Evolutionary conservation across 345 rosid species (phyloP), one percentile per base, ranked within the genome.

Genomic region (Syzygium grande): DNA sequence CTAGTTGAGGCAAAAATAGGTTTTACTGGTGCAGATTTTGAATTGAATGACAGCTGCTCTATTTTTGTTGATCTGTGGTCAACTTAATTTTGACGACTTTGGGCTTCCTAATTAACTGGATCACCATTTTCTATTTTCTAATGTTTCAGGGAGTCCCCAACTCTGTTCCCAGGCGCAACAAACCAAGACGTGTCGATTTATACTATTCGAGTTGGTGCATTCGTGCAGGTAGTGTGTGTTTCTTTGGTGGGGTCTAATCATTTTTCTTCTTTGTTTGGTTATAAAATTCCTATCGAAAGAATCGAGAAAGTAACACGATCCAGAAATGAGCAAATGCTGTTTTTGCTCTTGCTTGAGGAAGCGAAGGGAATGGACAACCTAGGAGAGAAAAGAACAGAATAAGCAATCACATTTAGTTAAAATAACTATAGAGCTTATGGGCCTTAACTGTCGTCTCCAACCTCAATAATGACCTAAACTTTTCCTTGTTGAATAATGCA

Each of bases 131-230:
- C 78, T 41, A 52, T 30, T 83, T 87, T 87, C 88, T 41, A 30
- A 55, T 89, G 87, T 90, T 87, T 88, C 93, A 98, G 99, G 99
- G 99, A 88, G 95, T 95, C 77, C 94, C 93, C 51, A 90, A 91
- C 93, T 89, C 97, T 88, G 88, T 98, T 77, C 98, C 95, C 49
- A 94, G 98, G 86, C 93, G 90, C 63, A 93, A 89, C 93, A 96
- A 94, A 87, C 99, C 99, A 16, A 90, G 94, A 83, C 97, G 99
- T 80, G 99, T 98, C 29, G 99, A 96, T 91, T 90, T 95, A 88
- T 96, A 92, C 92, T 96, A 98, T 90, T 98, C 99, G 15, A 98
- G 99, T 90, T 98, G 98, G 97, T 96, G 96, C 90, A 92, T 96
- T 84, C 99, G 96, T 21, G 96, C 99, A 90, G 99, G 99, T 98